Percentiles rank a stretch among this genome's conserved stretches.
Evolutionary conservation across 148 eudicot species (phyloP).

Genomic region (Nepenthes mirabilis): DNA sequence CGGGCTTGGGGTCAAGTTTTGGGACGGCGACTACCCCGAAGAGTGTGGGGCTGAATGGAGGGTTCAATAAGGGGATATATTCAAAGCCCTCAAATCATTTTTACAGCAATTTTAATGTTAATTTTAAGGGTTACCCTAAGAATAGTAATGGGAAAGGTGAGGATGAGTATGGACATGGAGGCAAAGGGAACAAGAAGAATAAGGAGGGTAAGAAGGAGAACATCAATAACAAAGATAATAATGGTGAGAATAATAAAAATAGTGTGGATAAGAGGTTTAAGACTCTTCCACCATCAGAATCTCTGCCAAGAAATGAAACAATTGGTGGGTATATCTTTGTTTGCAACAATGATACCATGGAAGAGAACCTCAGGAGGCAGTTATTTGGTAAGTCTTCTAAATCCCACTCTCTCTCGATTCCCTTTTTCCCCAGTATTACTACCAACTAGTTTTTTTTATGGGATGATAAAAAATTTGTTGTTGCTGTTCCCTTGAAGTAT

Average conservation of each 20-base stretch:
- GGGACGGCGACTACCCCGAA: conserved; percentile 4
- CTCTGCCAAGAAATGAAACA: conserved; percentile 76
- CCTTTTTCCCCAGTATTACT: not conserved
- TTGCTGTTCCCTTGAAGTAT: no score
- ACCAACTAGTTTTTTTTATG: not conserved
- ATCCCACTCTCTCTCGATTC: not conserved
- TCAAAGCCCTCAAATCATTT: conserved; percentile 35
- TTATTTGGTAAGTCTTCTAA: conserved; percentile 59
- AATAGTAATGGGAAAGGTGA: conserved; percentile 7
- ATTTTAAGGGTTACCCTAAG: conserved; percentile 20
- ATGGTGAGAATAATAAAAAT: conserved; percentile 20
- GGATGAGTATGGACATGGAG: not conserved
- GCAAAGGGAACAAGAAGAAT: conserved; percentile 53
- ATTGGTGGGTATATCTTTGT: conserved; percentile 97
- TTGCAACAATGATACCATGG: conserved; percentile 98
- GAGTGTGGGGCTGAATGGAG: conserved; percentile 40
- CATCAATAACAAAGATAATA: conserved; percentile 14
- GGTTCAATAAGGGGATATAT: conserved; percentile 78
- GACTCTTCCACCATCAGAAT: conserved; percentile 79
- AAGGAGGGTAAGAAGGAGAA: conserved; percentile 32
- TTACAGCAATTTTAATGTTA: conserved; percentile 17
- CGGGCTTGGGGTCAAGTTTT: conserved; percentile 31
- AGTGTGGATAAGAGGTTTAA: conserved; percentile 87
- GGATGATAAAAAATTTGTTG: not conserved
- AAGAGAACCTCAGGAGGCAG: conserved; percentile 80